A percentile compares a stretch with the other conserved stretches of the same genome.
These are phyloP conservation scores for Hondaea fermentalgiana DNA, from an alignment of 108 stramenopile species.

Conservation along the genomic window DNA sequence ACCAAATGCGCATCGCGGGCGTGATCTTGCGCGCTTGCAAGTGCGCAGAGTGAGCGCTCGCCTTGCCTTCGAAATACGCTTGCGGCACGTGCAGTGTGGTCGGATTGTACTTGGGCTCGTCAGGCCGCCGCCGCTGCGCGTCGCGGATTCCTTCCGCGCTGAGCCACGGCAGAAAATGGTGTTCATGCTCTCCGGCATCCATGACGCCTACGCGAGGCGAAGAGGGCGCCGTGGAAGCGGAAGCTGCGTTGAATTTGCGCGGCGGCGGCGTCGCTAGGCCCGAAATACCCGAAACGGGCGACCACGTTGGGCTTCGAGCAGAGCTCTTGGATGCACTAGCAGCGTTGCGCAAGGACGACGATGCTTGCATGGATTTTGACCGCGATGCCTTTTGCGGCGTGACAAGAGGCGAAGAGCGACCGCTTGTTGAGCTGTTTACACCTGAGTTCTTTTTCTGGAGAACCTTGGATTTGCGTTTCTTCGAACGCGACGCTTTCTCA, in stretches of 20 bases:
- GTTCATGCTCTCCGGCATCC: constrained; percentile 69
- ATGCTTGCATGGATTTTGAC: background rate
- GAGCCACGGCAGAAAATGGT: constrained; percentile 74
- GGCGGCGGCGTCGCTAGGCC: background rate
- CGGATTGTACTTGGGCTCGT: constrained; percentile 71
- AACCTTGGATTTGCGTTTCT: background rate
- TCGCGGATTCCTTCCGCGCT: constrained; percentile 58
- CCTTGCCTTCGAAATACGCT: background rate
- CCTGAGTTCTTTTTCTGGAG: constrained; percentile 23
- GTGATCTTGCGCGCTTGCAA: constrained; percentile 54
- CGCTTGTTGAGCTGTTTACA: constrained; percentile 42
- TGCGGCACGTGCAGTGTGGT: constrained; percentile 65
- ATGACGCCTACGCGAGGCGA: constrained; percentile 16
- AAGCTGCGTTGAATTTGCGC: background rate
- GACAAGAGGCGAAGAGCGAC: background rate
- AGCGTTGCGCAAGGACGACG: too few relatives aligned
- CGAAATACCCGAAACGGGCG: too few relatives aligned
- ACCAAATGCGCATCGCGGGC: constrained; percentile 88
- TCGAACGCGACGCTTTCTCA: background rate
- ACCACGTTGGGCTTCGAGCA: background rate
- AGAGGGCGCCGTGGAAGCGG: background rate
- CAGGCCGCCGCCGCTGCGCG: constrained; percentile 40
- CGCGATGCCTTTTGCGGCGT: constrained; percentile 21
- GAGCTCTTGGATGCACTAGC: background rate
- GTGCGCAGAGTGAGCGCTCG: background rate